Evolutionary conservation across 1,284 basidiomycete genomes (phyloP).

Genomic region (Naganishia liquefaciens): DNA sequence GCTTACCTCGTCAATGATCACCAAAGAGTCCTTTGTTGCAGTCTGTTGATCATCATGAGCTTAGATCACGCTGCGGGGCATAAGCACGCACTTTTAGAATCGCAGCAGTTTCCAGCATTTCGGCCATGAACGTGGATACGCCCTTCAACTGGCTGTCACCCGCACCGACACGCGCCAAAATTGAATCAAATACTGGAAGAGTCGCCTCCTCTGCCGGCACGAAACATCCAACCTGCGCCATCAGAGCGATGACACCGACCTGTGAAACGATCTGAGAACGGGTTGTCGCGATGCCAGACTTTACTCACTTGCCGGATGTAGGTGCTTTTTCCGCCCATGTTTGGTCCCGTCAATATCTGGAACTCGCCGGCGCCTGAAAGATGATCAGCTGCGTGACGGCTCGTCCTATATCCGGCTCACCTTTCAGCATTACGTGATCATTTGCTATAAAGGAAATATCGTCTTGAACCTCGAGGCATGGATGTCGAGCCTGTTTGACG

Average conservation of each 20-base stretch:
- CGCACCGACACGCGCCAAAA: conserved; percentile 93
- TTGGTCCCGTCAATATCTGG: conserved; percentile 69
- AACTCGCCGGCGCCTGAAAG: conserved; percentile 53
- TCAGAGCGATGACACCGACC: conserved; percentile 88
- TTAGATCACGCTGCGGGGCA: background rate
- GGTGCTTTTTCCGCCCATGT: conserved; percentile 95
- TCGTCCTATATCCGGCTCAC: conserved; percentile 34
- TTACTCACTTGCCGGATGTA: conserved; percentile 73
- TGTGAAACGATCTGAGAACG: conserved; percentile 48
- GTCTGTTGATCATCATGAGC: conserved; percentile 59
- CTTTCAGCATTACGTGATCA: conserved; percentile 58
- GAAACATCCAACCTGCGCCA: conserved; percentile 94
- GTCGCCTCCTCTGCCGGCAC: conserved; percentile 85
- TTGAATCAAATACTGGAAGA: conserved; percentile 92
- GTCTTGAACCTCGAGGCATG: conserved; percentile 94
- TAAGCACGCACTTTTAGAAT: conserved; percentile 71
- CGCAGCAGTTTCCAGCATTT: conserved; percentile 91
- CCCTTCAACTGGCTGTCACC: conserved; percentile 97
- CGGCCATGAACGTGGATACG: conserved; percentile 98
- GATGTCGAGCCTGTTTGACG: conserved; percentile 83
- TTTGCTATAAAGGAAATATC: conserved; percentile 95
- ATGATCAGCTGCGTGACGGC: background rate
- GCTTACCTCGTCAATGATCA: conserved; percentile 86
- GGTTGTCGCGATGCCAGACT: background rate
- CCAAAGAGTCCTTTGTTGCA: conserved; percentile 86